These are phyloP conservation scores for Colletotrichum tropicale DNA, from an alignment of 2,329 filamentous ascomycete genomes.

Conservation along the genomic window DNA sequence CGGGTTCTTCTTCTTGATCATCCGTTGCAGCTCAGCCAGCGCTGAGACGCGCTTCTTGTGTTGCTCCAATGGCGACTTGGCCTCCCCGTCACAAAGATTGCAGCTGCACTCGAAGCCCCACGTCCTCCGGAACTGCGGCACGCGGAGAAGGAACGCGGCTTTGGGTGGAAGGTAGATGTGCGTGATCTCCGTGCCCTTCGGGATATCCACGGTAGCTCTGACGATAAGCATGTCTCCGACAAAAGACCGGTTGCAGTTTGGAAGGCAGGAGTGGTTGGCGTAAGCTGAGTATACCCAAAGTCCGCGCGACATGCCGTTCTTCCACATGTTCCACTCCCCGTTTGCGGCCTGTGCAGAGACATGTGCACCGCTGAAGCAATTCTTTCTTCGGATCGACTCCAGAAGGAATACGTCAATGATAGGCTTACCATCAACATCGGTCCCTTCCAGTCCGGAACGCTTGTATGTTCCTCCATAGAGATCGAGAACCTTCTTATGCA, in stretches of 20 bases:
- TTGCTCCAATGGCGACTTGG: slow-evolving; percentile 8
- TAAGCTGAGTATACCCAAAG: slow-evolving; percentile 38
- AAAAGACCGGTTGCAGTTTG: slow-evolving; percentile 35
- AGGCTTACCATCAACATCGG: slow-evolving; percentile 35
- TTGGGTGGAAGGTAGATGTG: slow-evolving; percentile 41
- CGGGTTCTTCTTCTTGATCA: slow-evolving; percentile 24
- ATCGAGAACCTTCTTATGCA: slow-evolving; percentile 34
- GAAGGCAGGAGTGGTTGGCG: slow-evolving; percentile 41
- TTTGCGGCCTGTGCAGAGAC: slow-evolving; percentile 33
- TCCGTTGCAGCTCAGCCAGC: slow-evolving; percentile 32
- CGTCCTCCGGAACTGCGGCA: slow-evolving; percentile 27
- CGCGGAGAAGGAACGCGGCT: slow-evolving; percentile 28
- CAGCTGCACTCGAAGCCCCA: slow-evolving; percentile 48
- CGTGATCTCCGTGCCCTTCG: slow-evolving; percentile 39
- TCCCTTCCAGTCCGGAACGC: slow-evolving; percentile 32
- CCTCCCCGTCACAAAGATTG: slow-evolving; percentile 38
- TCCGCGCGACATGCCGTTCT: slow-evolving; percentile 27
- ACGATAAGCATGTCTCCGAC: slow-evolving; percentile 36
- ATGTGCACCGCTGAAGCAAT: slow-evolving; percentile 40
- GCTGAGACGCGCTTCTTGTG: slow-evolving; percentile 26
- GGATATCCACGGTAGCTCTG: slow-evolving; percentile 40
- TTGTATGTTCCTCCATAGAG: slow-evolving; percentile 39
- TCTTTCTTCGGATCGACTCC: slow-evolving; percentile 44
- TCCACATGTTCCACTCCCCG: slow-evolving; percentile 24
- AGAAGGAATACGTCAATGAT: slow-evolving; percentile 43